These are phyloP conservation scores for Bryoglossum gracile DNA, from an alignment of 495 filamentous ascomycete species.

Conservation along the genomic window DNA sequence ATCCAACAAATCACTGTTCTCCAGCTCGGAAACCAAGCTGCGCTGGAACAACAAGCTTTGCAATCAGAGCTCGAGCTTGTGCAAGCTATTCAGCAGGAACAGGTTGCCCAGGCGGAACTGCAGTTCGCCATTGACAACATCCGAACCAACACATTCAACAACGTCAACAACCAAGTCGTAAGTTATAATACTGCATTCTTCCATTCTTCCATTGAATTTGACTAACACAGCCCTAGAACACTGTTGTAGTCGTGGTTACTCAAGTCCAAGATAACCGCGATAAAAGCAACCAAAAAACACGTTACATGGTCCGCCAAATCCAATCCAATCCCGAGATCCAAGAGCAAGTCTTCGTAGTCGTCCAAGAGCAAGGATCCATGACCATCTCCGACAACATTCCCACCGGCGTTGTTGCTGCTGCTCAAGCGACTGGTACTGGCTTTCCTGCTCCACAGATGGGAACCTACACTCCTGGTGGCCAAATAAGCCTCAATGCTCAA, in stretches of 20 bases:
- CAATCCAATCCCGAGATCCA: conserved; percentile 9
- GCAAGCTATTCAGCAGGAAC: conserved; percentile 11
- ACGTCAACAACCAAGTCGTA: conserved; percentile 22
- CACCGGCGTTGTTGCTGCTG: background rate
- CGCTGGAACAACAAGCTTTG: background rate
- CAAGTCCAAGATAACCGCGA: conserved; percentile 17
- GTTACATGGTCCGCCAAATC: conserved; percentile 20
- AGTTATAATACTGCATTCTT: background rate
- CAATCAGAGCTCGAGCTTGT: conserved; percentile 8
- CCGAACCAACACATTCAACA: conserved; percentile 21
- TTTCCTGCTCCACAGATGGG: background rate
- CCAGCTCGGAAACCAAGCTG: conserved; percentile 2
- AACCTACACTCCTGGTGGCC: conserved; percentile 7
- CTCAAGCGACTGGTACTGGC: conserved; percentile 1
- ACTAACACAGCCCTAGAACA: conserved; percentile 20
- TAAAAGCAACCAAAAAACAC: conserved; percentile 6
- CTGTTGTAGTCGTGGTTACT: conserved; percentile 17
- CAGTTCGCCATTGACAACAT: conserved; percentile 20
- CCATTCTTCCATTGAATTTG: background rate
- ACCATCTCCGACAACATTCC: conserved; percentile 5
- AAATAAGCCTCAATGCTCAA: background rate
- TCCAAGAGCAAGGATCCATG: conserved; percentile 2
- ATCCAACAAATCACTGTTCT: background rate
- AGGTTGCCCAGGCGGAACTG: conserved; percentile 5
- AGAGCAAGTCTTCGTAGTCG: conserved; percentile 13